Evolutionary conservation across 306 rosid genomes (phyloP), one percentile per base, ranked within the genome.

Genomic region (Corylus heterophylla): DNA sequence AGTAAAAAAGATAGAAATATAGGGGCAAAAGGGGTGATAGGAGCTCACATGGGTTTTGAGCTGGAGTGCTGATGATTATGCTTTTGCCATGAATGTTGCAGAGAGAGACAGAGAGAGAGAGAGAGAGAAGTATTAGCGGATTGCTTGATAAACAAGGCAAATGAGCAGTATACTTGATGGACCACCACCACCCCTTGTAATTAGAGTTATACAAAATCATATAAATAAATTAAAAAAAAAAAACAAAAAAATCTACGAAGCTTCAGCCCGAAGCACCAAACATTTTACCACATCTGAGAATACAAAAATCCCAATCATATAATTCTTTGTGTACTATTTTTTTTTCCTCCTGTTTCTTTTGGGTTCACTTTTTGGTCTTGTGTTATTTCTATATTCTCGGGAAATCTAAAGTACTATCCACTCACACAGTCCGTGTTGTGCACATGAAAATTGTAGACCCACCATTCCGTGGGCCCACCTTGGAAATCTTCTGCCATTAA

Each of bases 71-170:
- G 93, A 81, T 94, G 83, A 89, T 92, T 83, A 92, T 90, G 94
- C 94, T 86, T 89, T 90, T 86, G 92, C 91, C 91, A 89, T 94
- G 96, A 89, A 92, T 92, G 91, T 86, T 87, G 82, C 77, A 69
- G 84, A 66, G 77, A 78, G 85, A 75, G 80, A 83, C 84, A 76
- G 69, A 82, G 80, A 71, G 83, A 75, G 75, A 74, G 74, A 31
- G 82, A 74, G 74, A 84, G 84, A 69, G 79, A 62, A 52, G 74
- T 68, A 80, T 80, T 81, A 78, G 85, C 20, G 81, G 85, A 80
- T 94, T 92, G 97, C 97, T 94, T 94, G 94, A 90, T 78, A 80
- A 76, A 88, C 91, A 94, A 94, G 98, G 94, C 89, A 90, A 88
- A 82, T 88, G 87, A 89, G 86, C 90, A 78, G 85, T 82, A 81